phyloP scores from a whole-genome alignment of 2,329 filamentous ascomycete genomes.

The Trichoderma citrinoviride region DNA sequence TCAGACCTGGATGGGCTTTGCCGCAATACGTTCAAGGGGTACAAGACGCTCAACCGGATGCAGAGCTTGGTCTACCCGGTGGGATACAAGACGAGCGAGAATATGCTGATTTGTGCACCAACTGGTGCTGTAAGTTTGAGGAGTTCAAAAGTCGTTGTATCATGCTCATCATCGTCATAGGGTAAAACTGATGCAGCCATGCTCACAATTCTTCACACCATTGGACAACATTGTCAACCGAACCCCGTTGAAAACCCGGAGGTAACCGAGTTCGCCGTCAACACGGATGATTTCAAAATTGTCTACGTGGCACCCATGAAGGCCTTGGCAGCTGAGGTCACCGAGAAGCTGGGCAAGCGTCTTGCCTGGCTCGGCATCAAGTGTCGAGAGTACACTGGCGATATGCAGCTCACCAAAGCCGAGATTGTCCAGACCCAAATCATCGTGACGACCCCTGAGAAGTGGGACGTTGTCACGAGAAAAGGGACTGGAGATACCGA shows the following conservation, averaged over 20 bases:
- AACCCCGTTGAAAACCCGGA: conserved; percentile 72
- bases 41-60: conserved; percentile 94
- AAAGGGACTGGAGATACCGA: conserved; percentile 98
- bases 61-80: conserved; percentile 95
- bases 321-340: conserved; percentile 92
- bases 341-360: conserved; percentile 86
- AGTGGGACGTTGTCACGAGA: conserved; percentile 97
- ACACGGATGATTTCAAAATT: conserved; percentile 89
- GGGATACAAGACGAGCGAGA: conserved; percentile 92
- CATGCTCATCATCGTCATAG: conserved; percentile 31
- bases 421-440: conserved; percentile 97
- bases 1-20: conserved; percentile 85
- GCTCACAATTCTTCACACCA: conserved; percentile 88
- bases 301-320: conserved; percentile 99
- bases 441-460: conserved; percentile 97
- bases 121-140: conserved; percentile 72
- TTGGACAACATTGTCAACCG: conserved; percentile 80
- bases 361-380: conserved; percentile 91
- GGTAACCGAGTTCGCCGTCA: conserved; percentile 77
- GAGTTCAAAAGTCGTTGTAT: not conserved
- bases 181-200: conserved; percentile 99
- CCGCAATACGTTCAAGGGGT: conserved; percentile 86
- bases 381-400: conserved; percentile 90
- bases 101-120: conserved; percentile 97
- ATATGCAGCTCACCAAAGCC: conserved; percentile 97